These are phyloP conservation scores for Saitozyma podzolica DNA, from an alignment of 768 basidiomycete species.

Conservation along the genomic window DNA sequence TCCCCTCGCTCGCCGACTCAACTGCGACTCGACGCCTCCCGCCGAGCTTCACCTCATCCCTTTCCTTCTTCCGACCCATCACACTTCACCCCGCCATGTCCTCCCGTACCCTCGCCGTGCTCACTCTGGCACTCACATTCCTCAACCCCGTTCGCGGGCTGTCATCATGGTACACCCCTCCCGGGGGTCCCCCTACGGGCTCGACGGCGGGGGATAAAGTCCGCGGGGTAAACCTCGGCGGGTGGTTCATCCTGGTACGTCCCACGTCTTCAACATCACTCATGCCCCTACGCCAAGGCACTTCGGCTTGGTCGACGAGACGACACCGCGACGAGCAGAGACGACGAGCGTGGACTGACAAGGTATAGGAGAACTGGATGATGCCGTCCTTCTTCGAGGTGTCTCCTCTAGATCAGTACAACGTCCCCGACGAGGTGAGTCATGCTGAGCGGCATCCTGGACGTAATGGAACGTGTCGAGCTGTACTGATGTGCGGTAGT, in stretches of 20 bases:
- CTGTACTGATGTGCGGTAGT: conserved; percentile 18
- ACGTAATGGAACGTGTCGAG: too few relatives aligned
- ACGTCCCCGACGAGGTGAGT: conserved; percentile 31
- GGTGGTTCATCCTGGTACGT: conserved; percentile 41
- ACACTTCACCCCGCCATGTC: not conserved
- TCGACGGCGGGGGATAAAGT: conserved; percentile 35
- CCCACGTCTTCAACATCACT: too few relatives aligned
- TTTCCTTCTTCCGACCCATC: not conserved
- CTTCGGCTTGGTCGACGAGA: not conserved
- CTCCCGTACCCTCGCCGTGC: not conserved
- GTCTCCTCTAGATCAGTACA: conserved; percentile 17
- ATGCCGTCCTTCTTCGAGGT: conserved; percentile 34
- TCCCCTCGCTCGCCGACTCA: too few relatives aligned
- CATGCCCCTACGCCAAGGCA: too few relatives aligned
- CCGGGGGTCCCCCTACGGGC: conserved; percentile 32
- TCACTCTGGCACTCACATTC: not conserved
- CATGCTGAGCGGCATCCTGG: too few relatives aligned
- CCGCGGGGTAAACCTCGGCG: conserved; percentile 42
- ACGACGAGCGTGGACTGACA: too few relatives aligned
- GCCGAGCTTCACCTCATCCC: too few relatives aligned
- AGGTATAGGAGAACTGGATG: conserved; percentile 44
- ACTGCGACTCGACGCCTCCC: too few relatives aligned
- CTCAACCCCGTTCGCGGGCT: conserved; percentile 8
- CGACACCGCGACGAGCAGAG: not conserved
- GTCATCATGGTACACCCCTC: conserved; percentile 38